Base-by-base conservation (phyloP, 1,284 basidiomycete species). In the Tilletia caries region DNA sequence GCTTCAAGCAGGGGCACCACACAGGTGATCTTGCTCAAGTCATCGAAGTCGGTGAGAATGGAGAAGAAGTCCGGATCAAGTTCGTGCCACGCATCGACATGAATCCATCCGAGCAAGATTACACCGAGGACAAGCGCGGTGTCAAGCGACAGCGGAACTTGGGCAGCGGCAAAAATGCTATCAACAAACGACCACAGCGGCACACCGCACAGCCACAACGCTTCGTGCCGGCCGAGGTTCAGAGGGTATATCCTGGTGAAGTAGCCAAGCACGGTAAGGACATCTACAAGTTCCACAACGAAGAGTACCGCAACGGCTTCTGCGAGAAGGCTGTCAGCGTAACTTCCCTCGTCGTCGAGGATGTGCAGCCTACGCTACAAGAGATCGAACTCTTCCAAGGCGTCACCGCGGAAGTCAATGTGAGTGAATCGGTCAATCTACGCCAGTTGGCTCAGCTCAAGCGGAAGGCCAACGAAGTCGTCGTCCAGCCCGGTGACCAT, bases 401-500 rank as follows among this genome's bases (percentile, higher is more conserved):
- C 3, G 23, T 4, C 6, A 89, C 90, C 4, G 88, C 90, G 68
- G 78, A 81, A 70, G 66, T 74, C 33, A 74, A 76, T n/a, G 79
- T 80, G 68, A 41, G 13, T 41, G 75, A 74, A 64, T 77, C 73
- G 52, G 88, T 93, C 52, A 90, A 94, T 81, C 85, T 94, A 52
- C 90, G 90, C 25, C 88, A 91, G 70, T 93, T 96, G 71, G 92
- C 93, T 0, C 92, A 94, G 81, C 91, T 92, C 1, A 91, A 92
- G 8, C 87, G 91, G 64, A 93, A 92, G 81, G 91, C 91, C 2
- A 43, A 41, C n/a, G 90, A 93, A 43, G 91, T 94, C 3, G n/a
- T n/a, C n/a, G 86, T 98, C n/a, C 93, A 96, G 81, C 95, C 95
- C 0, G 96, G 95, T 70, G 95, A 98, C 84, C 92, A 95, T 76